Conservation (phyloP, 2,329 filamentous ascomycete genomes). For the Alternaria brassicicola region DNA sequence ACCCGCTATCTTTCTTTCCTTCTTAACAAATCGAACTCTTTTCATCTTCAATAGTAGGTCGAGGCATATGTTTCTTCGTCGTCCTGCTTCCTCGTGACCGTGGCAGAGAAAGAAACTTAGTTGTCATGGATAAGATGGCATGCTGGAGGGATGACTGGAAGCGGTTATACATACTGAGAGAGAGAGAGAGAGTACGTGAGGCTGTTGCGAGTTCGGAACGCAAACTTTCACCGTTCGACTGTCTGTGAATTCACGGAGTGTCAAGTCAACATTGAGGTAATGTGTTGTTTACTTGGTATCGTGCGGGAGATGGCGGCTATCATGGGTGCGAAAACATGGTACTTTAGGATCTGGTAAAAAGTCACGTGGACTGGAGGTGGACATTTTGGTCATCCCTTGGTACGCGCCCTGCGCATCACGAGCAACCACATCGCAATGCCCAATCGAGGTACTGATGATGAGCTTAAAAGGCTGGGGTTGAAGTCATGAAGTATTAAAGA, state of each 20-base stretch:
- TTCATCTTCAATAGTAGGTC: no score
- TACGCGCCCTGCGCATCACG: neutral
- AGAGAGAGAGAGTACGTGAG: neutral
- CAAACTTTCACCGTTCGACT: rapidly evolving
- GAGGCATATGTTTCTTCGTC: no score
- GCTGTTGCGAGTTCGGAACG: neutral
- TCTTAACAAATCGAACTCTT: no score
- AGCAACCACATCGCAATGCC: neutral
- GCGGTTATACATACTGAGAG: no score
- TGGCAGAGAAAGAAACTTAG: no score
- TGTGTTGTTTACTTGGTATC: neutral
- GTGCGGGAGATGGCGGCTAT: neutral
- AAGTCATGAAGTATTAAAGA: rapidly evolving
- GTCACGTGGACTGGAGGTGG: neutral
- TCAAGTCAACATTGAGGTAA: neutral
- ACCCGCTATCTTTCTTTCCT: no score
- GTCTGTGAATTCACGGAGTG: neutral
- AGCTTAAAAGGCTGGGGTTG: no score
- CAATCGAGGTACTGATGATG: neutral
- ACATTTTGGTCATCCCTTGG: neutral
- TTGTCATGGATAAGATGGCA: no score
- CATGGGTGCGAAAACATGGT: no score
- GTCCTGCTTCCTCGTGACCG: no score
- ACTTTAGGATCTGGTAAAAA: no score
- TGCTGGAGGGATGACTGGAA: no score